Percentiles rank a stretch among this genome's conserved stretches.
Conservation (phyloP, 2,329 filamentous ascomycete genomes). For the Hymenoscyphus fraxineus region DNA sequence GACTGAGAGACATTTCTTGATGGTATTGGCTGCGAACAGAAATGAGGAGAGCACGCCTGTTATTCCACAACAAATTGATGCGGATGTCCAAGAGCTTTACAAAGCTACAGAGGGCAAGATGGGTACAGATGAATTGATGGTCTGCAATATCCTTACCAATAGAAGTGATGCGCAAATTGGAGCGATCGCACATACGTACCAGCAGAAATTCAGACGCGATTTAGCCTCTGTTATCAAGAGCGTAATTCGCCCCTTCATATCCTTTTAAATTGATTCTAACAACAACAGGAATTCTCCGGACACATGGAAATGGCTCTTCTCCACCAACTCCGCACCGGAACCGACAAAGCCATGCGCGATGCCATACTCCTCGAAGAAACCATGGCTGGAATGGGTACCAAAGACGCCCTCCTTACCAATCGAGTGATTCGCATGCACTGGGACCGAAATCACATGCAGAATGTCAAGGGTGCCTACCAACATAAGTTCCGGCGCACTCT, state of each 20-base stretch:
- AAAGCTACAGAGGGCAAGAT: constrained; percentile 69
- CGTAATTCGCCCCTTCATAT: constrained; percentile 39
- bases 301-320: constrained; percentile 87
- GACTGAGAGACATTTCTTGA: constrained; percentile 80
- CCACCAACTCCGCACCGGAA: constrained; percentile 71
- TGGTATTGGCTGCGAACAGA: constrained; percentile 70
- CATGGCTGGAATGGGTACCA: constrained; percentile 85
- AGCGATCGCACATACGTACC: constrained; percentile 73
- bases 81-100: constrained; percentile 72
- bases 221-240: constrained; percentile 72
- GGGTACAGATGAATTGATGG: constrained; percentile 69
- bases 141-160: constrained; percentile 73
- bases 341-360: constrained; percentile 80
- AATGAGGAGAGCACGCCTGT: constrained; percentile 75
- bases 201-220: constrained; percentile 64
- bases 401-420: constrained; percentile 73
- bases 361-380: constrained; percentile 77
- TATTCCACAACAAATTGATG: constrained; percentile 67
- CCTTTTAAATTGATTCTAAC: constrained; percentile 14
- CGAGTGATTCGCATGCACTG: constrained; percentile 81
- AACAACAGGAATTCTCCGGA: constrained; percentile 69
- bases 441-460: constrained; percentile 69
- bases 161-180: constrained; percentile 80
- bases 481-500: constrained; percentile 67
- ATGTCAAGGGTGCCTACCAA: constrained; percentile 75